Evolutionary conservation across 2,329 filamentous ascomycete genomes (phyloP), one percentile per base, ranked within the genome.

Genomic region (Mycocentrospora acerina): DNA sequence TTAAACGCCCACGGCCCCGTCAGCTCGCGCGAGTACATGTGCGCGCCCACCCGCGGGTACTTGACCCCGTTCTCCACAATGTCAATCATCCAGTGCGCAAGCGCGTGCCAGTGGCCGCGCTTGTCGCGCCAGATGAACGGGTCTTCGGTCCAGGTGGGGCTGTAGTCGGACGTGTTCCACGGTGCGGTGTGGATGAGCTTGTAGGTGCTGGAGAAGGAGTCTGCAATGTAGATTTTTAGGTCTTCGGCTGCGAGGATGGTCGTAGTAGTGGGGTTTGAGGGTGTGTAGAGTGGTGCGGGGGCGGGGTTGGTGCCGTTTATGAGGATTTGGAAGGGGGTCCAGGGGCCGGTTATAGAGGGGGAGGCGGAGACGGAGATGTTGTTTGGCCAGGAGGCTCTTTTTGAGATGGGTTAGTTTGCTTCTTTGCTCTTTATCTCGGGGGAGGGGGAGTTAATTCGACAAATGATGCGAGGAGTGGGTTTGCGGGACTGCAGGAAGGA

Each of bases 241-340:
- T 69, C 61, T 32, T 69, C 66, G 1, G 65, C 60, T 1, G 51
- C 66, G 1, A 72, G 53, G 0, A 60, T 35, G 4, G 70, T 66
- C 13, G 59, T 54, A 0, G 37, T 24, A 0, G 60, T 68, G 1
- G 45, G 55, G 12, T 62, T 51, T 1, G 51, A 32, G 2, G 42
- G 35, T 0, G 55, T 49, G 57, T 59, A 69, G 13, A 73, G 53
- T 1, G 70, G 66, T 45, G 66, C 70, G 0, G 69, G 64, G 1
- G 71, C 64, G 0, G 72, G 72, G 26, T 75, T 75, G 0, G 71
- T 76, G 26, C 66, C 51, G 26, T 58, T 58, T 3, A 54, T n/a
- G 4, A 41, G 29, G 24, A 47, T 35, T 7, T 41, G 29, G 35
- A 48, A 51, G 2, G 42, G 42, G 1, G 40, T 28, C 50, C 50